Evolutionary conservation across 345 rosid genomes (phyloP).

Genomic region (Heritiera littoralis): DNA sequence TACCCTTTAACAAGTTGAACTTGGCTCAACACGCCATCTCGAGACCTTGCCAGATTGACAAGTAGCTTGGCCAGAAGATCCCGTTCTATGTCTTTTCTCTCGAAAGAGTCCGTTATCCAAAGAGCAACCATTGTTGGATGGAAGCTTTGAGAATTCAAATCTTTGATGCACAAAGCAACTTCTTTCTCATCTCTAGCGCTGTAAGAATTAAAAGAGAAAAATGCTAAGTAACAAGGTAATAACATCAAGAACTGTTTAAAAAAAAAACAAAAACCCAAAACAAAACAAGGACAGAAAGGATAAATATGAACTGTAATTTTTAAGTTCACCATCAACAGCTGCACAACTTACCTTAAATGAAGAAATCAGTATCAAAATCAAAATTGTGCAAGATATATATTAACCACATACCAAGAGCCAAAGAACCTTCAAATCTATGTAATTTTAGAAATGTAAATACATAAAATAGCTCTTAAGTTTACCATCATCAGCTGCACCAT

Average conservation of each 20-base stretch:
- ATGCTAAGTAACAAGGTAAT: background rate
- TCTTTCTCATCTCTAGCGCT: conserved; percentile 93
- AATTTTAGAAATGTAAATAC: background rate
- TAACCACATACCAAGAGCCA: background rate
- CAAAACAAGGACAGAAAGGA: too few relatives aligned
- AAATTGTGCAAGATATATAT: background rate
- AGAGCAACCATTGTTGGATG: conserved; percentile 86
- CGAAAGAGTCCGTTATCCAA: conserved; percentile 95
- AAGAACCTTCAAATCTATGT: background rate
- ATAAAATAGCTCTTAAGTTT: background rate
- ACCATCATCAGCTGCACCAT: background rate
- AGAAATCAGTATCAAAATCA: background rate
- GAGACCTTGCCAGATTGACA: conserved; percentile 57
- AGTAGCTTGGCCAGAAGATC: conserved; percentile 85
- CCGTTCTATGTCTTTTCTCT: conserved; percentile 87
- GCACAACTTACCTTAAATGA: background rate
- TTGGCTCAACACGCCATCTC: conserved; percentile 45
- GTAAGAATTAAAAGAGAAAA: conserved; percentile 25
- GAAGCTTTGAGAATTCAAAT: conserved; percentile 70
- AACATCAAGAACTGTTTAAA: background rate
- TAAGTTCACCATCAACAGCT: background rate
- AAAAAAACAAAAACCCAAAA: background rate
- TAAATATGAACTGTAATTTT: background rate
- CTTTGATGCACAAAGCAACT: conserved; percentile 81
- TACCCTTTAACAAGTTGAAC: conserved; percentile 81